phyloP scores from a whole-genome alignment of 2,329 filamentous ascomycete genomes.

The Teratosphaeria pseudoeucalypti region DNA sequence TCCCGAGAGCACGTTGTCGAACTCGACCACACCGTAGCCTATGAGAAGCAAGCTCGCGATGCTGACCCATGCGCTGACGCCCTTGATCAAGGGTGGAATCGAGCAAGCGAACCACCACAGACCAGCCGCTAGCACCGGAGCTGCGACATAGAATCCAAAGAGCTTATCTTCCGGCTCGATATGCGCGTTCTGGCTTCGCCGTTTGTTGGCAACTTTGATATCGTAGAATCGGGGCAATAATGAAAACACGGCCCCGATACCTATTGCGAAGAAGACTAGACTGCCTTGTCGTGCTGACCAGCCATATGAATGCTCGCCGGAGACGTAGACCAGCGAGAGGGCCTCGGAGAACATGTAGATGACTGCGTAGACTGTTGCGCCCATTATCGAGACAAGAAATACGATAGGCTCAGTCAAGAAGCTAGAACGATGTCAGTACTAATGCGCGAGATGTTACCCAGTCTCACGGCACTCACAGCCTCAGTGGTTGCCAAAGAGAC shows the following conservation, averaged over 20 bases:
- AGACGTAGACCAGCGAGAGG: conserved; percentile 27
- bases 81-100: conserved; percentile 33
- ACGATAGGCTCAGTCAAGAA: conserved; percentile 1
- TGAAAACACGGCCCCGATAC: conserved; percentile 27
- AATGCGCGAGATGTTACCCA: not conserved
- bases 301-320: not conserved
- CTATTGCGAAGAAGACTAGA: conserved; percentile 39
- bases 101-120: conserved; percentile 41
- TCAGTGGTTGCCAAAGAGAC: conserved; percentile 1
- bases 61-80: conserved; percentile 22
- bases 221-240: conserved; percentile 37
- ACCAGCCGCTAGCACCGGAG: conserved; percentile 33
- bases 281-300: conserved; percentile 30
- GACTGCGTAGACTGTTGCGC: conserved; percentile 31
- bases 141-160: conserved; percentile 36
- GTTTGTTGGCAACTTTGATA: conserved; percentile 22
- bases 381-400: not conserved
- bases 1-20: conserved; percentile 32
- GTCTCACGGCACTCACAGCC: not conserved
- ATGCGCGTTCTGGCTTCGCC: conserved; percentile 8
- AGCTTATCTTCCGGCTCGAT: conserved; percentile 39
- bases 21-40: conserved; percentile 40
- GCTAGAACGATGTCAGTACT: not conserved
- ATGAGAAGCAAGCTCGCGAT: conserved; percentile 29
- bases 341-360: conserved; percentile 42